A percentile compares a stretch with the other conserved stretches of the same genome.
These are phyloP conservation scores for Fraxinus anomala DNA, from an alignment of 257 asterid species.

Conservation along the genomic window DNA sequence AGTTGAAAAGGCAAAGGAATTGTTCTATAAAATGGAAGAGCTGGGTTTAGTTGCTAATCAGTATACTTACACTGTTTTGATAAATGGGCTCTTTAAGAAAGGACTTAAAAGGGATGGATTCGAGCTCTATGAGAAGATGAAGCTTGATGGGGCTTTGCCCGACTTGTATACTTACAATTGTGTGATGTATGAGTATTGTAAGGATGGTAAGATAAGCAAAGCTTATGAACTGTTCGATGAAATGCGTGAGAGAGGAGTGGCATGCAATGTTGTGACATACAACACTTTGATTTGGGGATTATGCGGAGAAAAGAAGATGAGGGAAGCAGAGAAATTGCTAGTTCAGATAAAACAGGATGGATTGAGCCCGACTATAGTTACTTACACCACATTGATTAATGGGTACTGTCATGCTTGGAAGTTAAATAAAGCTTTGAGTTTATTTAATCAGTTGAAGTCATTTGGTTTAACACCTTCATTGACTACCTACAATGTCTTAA, in stretches of 20 bases:
- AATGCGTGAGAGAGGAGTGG: slow-evolving; percentile 59
- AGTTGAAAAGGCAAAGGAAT: slow-evolving; percentile 47
- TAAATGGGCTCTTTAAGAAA: slow-evolving; percentile 59
- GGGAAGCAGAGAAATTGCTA: slow-evolving; percentile 49
- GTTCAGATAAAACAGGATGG: slow-evolving; percentile 58
- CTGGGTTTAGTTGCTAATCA: slow-evolving; percentile 67
- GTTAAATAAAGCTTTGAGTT: slow-evolving; percentile 47
- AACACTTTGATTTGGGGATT: slow-evolving; percentile 70
- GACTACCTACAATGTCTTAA: slow-evolving; percentile 61
- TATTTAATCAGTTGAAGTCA: slow-evolving; percentile 54
- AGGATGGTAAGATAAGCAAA: slow-evolving; percentile 38
- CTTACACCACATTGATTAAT: slow-evolving; percentile 62
- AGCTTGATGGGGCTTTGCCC: slow-evolving; percentile 55
- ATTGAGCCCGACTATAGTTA: slow-evolving; percentile 56
- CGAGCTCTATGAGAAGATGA: slow-evolving; percentile 66
- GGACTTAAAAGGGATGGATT: slow-evolving; percentile 59
- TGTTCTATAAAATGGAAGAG: slow-evolving; percentile 49
- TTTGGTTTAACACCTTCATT: slow-evolving; percentile 57
- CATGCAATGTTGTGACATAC: slow-evolving; percentile 62
- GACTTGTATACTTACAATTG: slow-evolving; percentile 58
- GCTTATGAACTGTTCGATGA: slow-evolving; percentile 58
- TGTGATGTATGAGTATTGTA: slow-evolving; percentile 52
- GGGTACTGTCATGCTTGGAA: slow-evolving; percentile 57
- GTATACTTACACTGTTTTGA: slow-evolving; percentile 61
- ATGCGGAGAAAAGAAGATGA: slow-evolving; percentile 43